Evolutionary conservation across 805 yeast species (phyloP), one percentile per base, ranked within the genome.

Genomic region (Barnettozyma vustinii): DNA sequence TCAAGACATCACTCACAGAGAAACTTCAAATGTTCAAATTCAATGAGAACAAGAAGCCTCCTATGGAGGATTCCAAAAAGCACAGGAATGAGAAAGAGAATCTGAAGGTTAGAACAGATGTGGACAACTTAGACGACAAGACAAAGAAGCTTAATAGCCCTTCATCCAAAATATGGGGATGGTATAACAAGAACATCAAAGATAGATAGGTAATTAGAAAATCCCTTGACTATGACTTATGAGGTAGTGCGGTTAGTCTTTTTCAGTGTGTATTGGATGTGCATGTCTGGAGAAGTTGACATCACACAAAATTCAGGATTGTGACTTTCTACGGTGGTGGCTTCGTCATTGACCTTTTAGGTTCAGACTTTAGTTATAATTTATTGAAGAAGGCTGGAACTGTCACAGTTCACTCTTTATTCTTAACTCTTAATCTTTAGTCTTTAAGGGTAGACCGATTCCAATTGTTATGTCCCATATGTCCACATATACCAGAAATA

Each of bases 21-120:
- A 54, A 62, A 25, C 57, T 64, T 6, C 66, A 69, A 36, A 59
- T 59, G 23, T 66, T 68, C 44, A 67, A 61, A 43, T 45, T 56
- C 21, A 65, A 63, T 45, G 67, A 58, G 8, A 61, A 57, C 44
- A 60, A 54, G 45, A 32, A 21, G 19, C 10, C 32, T 32, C 12
- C 33, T 7, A 27, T 12, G 6, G 45, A 30, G 16, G 26, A 40
- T 16, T 32, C 48, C 8, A 30, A n/a, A 4, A 40, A 39, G 43
- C 21, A 46, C 3, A 33, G 18, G n/a, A 20, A 30, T 13, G 39
- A 45, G 5, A 46, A 26, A n/a, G 47, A 48, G 19, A 45, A 32
- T 26, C 44, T 43, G 10, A 44, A 40, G 21, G 23, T 44, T 5
- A 44, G 40, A 27, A 36, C 45, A n/a, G 45, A 44, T 13, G 16